phyloP scores from a whole-genome alignment of 768 basidiomycete genomes.

The Fomitopsis serialis region DNA sequence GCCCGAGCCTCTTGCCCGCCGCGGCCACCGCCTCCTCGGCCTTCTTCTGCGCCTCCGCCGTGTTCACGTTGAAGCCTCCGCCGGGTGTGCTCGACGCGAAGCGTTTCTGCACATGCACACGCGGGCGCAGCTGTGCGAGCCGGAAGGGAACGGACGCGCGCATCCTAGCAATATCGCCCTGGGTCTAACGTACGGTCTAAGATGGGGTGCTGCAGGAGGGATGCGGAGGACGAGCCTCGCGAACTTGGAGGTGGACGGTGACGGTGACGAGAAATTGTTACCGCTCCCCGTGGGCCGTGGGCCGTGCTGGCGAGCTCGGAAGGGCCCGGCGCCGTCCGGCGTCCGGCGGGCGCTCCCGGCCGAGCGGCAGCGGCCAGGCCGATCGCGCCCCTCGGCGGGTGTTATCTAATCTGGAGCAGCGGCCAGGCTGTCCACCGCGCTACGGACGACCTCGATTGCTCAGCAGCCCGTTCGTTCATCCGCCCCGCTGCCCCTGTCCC shows the following conservation, averaged over 20 bases:
- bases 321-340: background rate
- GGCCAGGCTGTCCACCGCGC: background rate
- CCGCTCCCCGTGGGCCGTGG: too few relatives aligned
- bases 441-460: background rate
- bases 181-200: background rate
- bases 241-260: background rate
- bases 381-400: background rate
- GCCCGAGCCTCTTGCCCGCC: slow-evolving; percentile 52
- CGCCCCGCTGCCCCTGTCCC: too few relatives aligned
- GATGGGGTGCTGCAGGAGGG: background rate
- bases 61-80: slow-evolving; percentile 6
- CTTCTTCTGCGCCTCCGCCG: slow-evolving; percentile 58
- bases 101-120: slow-evolving; percentile 16
- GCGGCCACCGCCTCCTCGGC: slow-evolving; percentile 59
- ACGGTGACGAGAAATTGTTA: slow-evolving; percentile 3
- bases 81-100: slow-evolving; percentile 21
- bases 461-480: too few relatives aligned
- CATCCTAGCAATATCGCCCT: background rate
- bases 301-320: background rate
- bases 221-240: background rate
- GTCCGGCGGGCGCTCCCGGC: background rate
- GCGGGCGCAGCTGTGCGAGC: slow-evolving; percentile 19
- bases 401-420: too few relatives aligned
- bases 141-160: slow-evolving; percentile 8
- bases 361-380: background rate